Conservation (phyloP, 1,284 basidiomycete genomes). For the Sporisorium scitamineum region DNA sequence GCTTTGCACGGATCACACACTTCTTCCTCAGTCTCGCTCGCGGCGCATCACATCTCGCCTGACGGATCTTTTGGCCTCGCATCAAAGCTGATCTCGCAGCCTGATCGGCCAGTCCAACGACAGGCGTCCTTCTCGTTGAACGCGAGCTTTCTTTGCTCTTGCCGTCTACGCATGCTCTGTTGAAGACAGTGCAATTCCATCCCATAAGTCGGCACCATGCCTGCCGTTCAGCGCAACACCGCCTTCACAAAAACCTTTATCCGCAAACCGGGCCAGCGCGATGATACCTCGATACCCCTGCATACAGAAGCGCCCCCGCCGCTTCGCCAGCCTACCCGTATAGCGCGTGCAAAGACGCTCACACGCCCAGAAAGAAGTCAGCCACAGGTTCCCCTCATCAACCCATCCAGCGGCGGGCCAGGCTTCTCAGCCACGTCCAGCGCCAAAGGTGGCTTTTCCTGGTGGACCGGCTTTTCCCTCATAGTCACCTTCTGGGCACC, state of each 20-base stretch:
- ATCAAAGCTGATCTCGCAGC: not conserved
- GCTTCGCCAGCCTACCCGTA: constrained; percentile 62
- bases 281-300: constrained; percentile 62
- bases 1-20: not conserved
- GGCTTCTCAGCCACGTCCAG: constrained; percentile 36
- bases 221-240: constrained; percentile 44
- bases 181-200: not conserved
- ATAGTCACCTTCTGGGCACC: constrained; percentile 67
- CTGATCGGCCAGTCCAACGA: not conserved
- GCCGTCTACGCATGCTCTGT: constrained; percentile 4
- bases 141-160: not conserved
- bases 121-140: not conserved
- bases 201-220: constrained; percentile 23
- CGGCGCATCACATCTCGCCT: not conserved
- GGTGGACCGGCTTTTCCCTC: constrained; percentile 58
- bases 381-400: constrained; percentile 78
- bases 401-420: constrained; percentile 71
- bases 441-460: constrained; percentile 23
- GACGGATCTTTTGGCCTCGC: not conserved
- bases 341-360: constrained; percentile 75
- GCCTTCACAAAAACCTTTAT: constrained; percentile 65
- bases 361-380: constrained; percentile 78
- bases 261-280: constrained; percentile 52
- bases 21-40: not conserved
- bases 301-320: constrained; percentile 64